Base-by-base conservation (phyloP, 441 rosid genomes). In the Kokia cookei region DNA sequence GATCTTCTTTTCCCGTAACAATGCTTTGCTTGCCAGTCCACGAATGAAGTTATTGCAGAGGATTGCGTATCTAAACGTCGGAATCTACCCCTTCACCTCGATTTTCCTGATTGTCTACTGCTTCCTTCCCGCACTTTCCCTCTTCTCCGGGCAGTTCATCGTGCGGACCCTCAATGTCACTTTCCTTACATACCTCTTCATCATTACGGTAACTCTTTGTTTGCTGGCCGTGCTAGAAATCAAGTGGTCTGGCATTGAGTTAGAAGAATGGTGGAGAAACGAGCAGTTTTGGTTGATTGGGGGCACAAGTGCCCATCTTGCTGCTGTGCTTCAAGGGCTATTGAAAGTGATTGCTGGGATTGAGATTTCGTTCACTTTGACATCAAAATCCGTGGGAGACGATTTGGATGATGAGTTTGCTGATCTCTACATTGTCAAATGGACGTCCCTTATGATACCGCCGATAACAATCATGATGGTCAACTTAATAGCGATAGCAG, bases 231-330 rank as follows among this genome's bases (percentile, higher is more conserved):
- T 91, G 71, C 97, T 93, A 2, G 97, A 93, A 85, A 85, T 93
- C 73, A 91, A 89, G 82, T 93, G 97, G 97, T 93, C 97, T 17
- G 96, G 96, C 12, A 91, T 93, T 77, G 88, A 81, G 14, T 80
- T 93, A 3, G 96, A 93, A 71, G 97, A 93, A 70, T 91, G 96
- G 96, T 93, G 97, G 97, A 78, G 97, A 69, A 93, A 91, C 67
- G 97, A 93, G 72, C 97, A 93, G 79, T 93, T 93, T 65, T 93
- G 96, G 96, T 81, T 93, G 77, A 93, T 93, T 19, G 97, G 96
- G 35, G 97, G 97, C n/a, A 93, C 97, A 40, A 93, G 97, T 60
- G 96, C 97, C 2, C 97, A 93, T 69, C 89, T 93, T 43, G 97
- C 94, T 2, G 97, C 97, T 11, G 97, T 93, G 73, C 82, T 93